Percentiles rank a stretch among this genome's conserved stretches.
phyloP scores from a whole-genome alignment of 768 basidiomycete genomes.

The Neoboletus magnificus region DNA sequence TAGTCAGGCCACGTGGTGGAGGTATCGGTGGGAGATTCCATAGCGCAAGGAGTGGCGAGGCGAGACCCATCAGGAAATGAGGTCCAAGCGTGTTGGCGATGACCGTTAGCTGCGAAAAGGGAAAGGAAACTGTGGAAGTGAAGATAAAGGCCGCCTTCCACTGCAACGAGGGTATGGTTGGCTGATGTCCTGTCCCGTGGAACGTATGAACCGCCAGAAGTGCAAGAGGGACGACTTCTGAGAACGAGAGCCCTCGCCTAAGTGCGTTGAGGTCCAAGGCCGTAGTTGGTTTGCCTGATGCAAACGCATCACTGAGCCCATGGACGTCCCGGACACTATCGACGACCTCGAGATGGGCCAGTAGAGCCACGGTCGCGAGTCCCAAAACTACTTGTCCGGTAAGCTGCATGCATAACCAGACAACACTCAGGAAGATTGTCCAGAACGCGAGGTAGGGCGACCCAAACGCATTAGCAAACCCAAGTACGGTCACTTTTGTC shows the following conservation, averaged over 20 bases:
- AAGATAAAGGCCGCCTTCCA: slow-evolving; percentile 95
- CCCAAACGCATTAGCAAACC: slow-evolving; percentile 88
- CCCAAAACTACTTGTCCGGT: slow-evolving; percentile 79
- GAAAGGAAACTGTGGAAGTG: slow-evolving; percentile 62
- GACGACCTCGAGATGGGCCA: slow-evolving; percentile 77
- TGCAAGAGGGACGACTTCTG: slow-evolving; percentile 69
- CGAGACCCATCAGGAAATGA: slow-evolving; percentile 60
- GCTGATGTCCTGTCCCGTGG: slow-evolving; percentile 90
- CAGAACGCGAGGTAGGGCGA: slow-evolving; percentile 85
- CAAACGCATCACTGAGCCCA: slow-evolving; percentile 50
- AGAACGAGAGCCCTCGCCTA: slow-evolving; percentile 47
- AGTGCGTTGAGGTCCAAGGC: slow-evolving; percentile 31
- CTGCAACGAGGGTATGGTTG: slow-evolving; percentile 83
- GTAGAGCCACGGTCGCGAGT: slow-evolving; percentile 57
- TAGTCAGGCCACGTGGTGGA: slow-evolving; percentile 24
- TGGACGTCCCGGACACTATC: slow-evolving; percentile 78
- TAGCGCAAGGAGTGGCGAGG: slow-evolving; percentile 66
- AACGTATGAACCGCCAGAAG: slow-evolving; percentile 76
- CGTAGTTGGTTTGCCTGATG: slow-evolving; percentile 45
- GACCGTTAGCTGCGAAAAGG: slow-evolving; percentile 71
- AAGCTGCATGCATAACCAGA: slow-evolving; percentile 60
- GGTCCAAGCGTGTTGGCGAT: slow-evolving; percentile 76
- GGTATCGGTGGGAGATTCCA: slow-evolving; percentile 79
- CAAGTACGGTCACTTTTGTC: slow-evolving; percentile 60
- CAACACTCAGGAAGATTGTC: slow-evolving; percentile 56